Evolutionary conservation across 306 rosid genomes (phyloP).

Genomic region (Cucurbita moschata): DNA sequence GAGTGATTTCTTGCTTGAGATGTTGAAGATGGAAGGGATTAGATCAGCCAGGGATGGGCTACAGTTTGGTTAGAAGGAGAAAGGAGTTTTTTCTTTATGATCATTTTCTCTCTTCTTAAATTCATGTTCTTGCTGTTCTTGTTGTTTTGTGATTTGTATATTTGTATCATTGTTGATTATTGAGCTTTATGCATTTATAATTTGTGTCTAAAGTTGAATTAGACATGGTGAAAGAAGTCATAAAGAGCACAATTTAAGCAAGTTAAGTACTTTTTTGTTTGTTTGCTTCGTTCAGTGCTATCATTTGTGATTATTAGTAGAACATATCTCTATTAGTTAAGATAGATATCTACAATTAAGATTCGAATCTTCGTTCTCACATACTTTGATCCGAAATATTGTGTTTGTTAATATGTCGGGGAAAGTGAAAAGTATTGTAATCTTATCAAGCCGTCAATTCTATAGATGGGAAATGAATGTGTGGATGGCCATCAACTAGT

Average conservation of each 20-base stretch:
- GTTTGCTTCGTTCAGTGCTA: neutral
- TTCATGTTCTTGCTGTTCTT: neutral
- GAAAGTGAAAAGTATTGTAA: neutral
- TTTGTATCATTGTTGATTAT: neutral
- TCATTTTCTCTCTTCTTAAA: neutral
- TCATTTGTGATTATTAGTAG: too few relatives aligned
- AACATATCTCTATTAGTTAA: too few relatives aligned
- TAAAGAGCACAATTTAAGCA: neutral
- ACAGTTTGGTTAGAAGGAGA: conserved; percentile 10
- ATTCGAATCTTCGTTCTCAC: too few relatives aligned
- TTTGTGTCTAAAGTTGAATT: neutral
- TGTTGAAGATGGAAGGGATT: conserved; percentile 70
- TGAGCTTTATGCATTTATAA: neutral
- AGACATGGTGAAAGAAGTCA: neutral
- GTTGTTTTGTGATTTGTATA: neutral
- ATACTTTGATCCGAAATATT: too few relatives aligned
- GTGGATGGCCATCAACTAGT: neutral
- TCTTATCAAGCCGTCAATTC: neutral
- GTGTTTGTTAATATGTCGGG: neutral
- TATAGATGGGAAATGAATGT: neutral
- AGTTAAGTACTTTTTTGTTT: neutral
- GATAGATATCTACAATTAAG: too few relatives aligned
- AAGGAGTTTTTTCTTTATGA: neutral
- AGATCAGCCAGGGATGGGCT: conserved; percentile 40
- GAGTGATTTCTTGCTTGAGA: conserved; percentile 58